Conservation (phyloP, 1,284 basidiomycete species). For the Peniophora sp. region DNA sequence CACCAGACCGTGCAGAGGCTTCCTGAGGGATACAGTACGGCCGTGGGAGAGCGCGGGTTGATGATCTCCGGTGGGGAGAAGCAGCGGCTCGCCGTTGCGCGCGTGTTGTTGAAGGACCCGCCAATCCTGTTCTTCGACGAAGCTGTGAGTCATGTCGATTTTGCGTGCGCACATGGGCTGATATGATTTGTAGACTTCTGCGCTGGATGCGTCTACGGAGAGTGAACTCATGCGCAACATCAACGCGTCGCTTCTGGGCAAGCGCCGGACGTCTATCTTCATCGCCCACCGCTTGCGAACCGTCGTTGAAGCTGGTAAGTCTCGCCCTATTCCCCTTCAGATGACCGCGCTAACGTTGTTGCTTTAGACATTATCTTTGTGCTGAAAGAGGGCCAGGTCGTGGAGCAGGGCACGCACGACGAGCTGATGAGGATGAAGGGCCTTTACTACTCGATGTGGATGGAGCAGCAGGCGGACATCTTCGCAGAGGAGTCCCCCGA, state of each 20-base stretch:
- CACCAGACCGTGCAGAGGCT: conserved; percentile 75
- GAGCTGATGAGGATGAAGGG: conserved; percentile 68
- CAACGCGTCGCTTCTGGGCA: conserved; percentile 69
- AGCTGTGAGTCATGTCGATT: conserved; percentile 54
- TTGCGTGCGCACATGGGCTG: background rate
- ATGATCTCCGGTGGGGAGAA: conserved; percentile 99
- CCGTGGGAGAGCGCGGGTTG: conserved; percentile 91
- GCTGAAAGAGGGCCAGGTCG: conserved; percentile 76
- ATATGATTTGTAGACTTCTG: conserved; percentile 63
- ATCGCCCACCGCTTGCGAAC: conserved; percentile 91
- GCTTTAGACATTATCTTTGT: conserved; percentile 87
- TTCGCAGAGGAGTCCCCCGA: conserved; percentile 11
- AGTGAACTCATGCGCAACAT: conserved; percentile 94
- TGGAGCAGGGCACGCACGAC: conserved; percentile 90
- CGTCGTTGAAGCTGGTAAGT: conserved; percentile 77
- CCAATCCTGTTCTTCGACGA: conserved; percentile 97
- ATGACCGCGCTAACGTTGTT: background rate
- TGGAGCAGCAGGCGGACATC: conserved; percentile 53
- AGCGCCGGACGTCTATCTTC: conserved; percentile 87
- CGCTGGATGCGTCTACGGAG: conserved; percentile 91
- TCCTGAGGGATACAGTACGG: conserved; percentile 83
- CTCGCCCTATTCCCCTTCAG: conserved; percentile 5
- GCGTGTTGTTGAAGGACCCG: conserved; percentile 90
- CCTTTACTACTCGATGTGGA: conserved; percentile 83
- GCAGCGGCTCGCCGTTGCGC: conserved; percentile 89